Base-by-base conservation (phyloP, 1,284 basidiomycete species). In the Puccinia horiana region DNA sequence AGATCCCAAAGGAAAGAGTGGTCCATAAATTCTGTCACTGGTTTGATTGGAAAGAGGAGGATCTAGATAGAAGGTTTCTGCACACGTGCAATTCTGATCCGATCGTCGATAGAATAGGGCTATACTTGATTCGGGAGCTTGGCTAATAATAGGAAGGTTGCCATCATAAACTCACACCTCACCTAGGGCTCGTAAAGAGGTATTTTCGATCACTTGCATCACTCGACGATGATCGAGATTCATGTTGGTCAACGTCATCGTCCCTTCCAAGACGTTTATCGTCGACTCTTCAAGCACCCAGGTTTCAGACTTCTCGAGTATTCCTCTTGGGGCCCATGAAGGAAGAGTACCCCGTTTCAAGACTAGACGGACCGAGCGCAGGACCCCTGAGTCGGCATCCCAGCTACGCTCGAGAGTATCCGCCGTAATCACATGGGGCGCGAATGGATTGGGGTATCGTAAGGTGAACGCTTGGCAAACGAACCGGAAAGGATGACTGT, bases 381-480 rank as follows among this genome's bases (percentile, higher is more conserved):
- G 90, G 16, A 92, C 91, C 37, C 94, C 93, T 0, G 87, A 87
- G 0, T 89, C 88, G 26, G 92, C 89, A 14, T 93, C 92, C 83
- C 93, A 88, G 5, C 88, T 89, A 83, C 96, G 92, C 79, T 93
- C 93, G 83, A 98, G 90, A 83, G 98, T 95, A 89, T 98, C 96
- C 89, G 94, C 95, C 11, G 94, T 94, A 83, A 97, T 88, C 86
- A 99, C 93, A 87, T 99, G 96, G 16, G 94, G 90, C 8, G 96
- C 94, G 85, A 94, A 94, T 61, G 96, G 96, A 87, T 98, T 99
- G 3, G 97, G 96, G 87, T 99, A 99, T 84, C 97, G 93, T 83
- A 98, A 90, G 86, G 96, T 95, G 89, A 94, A 98, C 23, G 96
- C 96, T 84, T 96, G 90, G 52, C 94, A 92, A 81, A 96, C 93